Conservation (phyloP, 441 rosid species). For the Daphne laureola region DNA sequence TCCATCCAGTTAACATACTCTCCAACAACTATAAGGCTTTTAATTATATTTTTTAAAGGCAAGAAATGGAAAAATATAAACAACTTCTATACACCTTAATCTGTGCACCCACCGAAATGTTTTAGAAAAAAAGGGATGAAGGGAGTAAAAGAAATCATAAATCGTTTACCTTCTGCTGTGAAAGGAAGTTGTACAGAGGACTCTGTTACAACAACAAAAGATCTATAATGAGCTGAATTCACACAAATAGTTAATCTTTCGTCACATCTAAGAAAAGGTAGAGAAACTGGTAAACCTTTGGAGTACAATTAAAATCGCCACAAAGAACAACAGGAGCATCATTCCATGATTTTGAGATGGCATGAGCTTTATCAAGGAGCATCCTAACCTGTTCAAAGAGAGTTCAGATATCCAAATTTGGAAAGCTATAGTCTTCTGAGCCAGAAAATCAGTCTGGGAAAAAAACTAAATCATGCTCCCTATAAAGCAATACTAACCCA, state of each 20-base stretch:
- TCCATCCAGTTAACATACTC: too few relatives aligned
- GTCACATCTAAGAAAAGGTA: background rate
- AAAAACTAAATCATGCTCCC: background rate
- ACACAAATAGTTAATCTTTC: too few relatives aligned
- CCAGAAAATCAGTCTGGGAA: background rate
- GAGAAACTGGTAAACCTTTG: conserved; percentile 47
- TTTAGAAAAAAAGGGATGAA: too few relatives aligned
- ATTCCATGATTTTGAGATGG: conserved; percentile 73
- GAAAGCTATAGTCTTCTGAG: conserved; percentile 4
- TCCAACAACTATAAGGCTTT: too few relatives aligned
- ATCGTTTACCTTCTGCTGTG: conserved; percentile 65
- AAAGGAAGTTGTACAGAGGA: conserved; percentile 84
- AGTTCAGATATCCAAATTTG: conserved; percentile 3
- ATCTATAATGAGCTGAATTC: background rate
- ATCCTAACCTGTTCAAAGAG: conserved; percentile 53
- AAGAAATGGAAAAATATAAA: too few relatives aligned
- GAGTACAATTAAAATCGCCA: conserved; percentile 95
- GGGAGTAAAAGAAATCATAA: background rate
- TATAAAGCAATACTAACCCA: too few relatives aligned
- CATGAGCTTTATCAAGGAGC: conserved; percentile 68
- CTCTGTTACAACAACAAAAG: conserved; percentile 50
- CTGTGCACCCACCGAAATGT: too few relatives aligned
- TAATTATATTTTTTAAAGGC: too few relatives aligned
- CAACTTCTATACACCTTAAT: too few relatives aligned
- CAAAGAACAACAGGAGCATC: conserved; percentile 88